A percentile compares a stretch with the other conserved stretches of the same genome.
Evolutionary conservation across 805 yeast species (phyloP).

Genomic region (Myxozyma geophila): DNA sequence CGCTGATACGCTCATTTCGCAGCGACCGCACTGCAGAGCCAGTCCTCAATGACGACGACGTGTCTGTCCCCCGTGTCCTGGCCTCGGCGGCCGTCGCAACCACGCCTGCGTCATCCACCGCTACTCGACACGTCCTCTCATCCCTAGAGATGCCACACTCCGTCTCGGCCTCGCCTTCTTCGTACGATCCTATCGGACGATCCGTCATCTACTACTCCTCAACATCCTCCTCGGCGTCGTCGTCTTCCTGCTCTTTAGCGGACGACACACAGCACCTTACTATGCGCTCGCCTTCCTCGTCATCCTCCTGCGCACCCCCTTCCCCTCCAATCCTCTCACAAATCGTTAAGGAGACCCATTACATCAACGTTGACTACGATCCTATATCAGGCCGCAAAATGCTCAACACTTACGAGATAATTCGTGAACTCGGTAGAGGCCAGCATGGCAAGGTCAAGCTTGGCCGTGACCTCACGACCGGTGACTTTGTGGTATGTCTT

Average conservation of each 20-base stretch:
- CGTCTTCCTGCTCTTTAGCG: constrained; percentile 9
- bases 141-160: not conserved
- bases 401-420: constrained; percentile 86
- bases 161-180: not conserved
- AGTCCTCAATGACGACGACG: not conserved
- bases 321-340: constrained; percentile 7
- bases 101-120: constrained; percentile 6
- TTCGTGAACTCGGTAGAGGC: constrained; percentile 89
- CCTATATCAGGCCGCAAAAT: constrained; percentile 81
- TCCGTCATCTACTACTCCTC: constrained; percentile 25
- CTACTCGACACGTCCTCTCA: constrained; percentile 5
- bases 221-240: constrained; percentile 18
- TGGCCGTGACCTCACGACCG: constrained; percentile 69
- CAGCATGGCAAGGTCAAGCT: constrained; percentile 98
- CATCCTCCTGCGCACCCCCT: constrained; percentile 22
- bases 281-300: constrained; percentile 26
- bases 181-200: constrained; percentile 16
- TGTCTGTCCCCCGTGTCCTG: constrained; percentile 12
- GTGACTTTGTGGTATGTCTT: constrained; percentile 40
- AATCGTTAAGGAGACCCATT: constrained; percentile 80
- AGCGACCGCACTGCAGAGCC: constrained; percentile 7
- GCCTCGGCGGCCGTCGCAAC: not conserved
- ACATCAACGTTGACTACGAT: constrained; percentile 82
- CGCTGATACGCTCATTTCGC: constrained; percentile 32
- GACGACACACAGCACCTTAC: constrained; percentile 19